Percentiles rank a stretch among this genome's conserved stretches.
Conservation (phyloP, 1,284 basidiomycete species). For the Ustilago lituana region DNA sequence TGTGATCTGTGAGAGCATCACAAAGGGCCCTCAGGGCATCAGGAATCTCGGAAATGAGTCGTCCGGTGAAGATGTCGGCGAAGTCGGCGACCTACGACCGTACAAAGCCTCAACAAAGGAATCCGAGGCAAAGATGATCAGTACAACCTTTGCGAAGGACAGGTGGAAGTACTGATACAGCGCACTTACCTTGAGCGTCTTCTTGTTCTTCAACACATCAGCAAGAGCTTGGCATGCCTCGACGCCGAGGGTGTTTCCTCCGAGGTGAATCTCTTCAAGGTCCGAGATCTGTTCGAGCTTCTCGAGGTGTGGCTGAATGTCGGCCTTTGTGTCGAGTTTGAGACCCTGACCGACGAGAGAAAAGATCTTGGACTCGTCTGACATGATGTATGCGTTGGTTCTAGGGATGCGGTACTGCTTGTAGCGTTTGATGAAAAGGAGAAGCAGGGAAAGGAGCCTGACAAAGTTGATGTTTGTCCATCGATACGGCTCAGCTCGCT, state of each 20-base stretch:
- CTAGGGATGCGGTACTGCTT: too few species aligned
- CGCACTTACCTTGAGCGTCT: slow-evolving; percentile 78
- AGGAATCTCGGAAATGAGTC: slow-evolving; percentile 94
- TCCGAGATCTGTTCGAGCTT: slow-evolving; percentile 75
- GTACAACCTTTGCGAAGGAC: too few species aligned
- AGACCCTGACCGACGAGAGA: slow-evolving; percentile 70
- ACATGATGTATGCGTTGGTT: slow-evolving; percentile 18
- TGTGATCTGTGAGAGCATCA: slow-evolving; percentile 82
- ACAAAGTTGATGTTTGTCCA: too few species aligned
- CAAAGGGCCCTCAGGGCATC: slow-evolving; percentile 87
- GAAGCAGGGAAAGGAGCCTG: too few species aligned
- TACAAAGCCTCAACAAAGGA: neutral
- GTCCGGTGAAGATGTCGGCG: slow-evolving; percentile 96
- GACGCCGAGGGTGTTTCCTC: slow-evolving; percentile 95
- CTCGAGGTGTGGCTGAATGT: slow-evolving; percentile 77
- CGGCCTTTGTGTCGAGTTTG: slow-evolving; percentile 81
- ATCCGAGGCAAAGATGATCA: neutral
- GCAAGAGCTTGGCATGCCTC: slow-evolving; percentile 88
- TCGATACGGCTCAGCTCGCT: too few species aligned
- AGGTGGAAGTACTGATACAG: too few species aligned
- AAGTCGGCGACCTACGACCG: slow-evolving; percentile 85
- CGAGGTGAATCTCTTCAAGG: slow-evolving; percentile 83
- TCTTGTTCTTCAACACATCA: slow-evolving; percentile 79
- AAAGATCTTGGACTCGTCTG: slow-evolving; percentile 42
- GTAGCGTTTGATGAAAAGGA: too few species aligned